phyloP scores from a whole-genome alignment of 805 yeast species.

The Blastobotrys terrestris region DNA sequence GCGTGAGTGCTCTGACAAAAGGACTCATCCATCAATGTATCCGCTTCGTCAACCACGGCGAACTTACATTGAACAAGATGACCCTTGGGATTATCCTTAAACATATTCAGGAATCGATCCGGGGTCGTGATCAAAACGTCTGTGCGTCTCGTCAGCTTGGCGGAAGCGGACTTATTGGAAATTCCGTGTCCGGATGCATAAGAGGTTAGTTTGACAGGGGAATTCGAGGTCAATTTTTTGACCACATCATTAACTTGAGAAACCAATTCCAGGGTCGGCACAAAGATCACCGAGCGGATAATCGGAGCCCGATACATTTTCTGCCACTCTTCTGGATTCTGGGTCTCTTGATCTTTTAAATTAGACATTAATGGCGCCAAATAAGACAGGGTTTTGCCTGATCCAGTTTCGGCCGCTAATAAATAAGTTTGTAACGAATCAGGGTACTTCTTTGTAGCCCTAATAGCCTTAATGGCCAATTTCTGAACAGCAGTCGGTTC shows the following conservation, averaged over 20 bases:
- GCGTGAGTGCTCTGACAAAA: conserved; percentile 62
- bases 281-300: conserved; percentile 66
- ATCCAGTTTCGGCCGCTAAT: conserved; percentile 94
- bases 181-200: conserved; percentile 10
- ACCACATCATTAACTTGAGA: conserved; percentile 59
- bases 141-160: conserved; percentile 38
- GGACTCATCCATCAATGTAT: conserved; percentile 77
- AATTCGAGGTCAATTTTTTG: conserved; percentile 14
- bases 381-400: conserved; percentile 94
- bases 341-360: conserved; percentile 51
- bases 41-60: conserved; percentile 89
- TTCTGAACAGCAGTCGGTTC: conserved; percentile 78
- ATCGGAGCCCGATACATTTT: conserved; percentile 32
- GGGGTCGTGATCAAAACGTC: conserved; percentile 88
- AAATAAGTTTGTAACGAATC: conserved; percentile 53
- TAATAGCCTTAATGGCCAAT: conserved; percentile 58
- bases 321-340: conserved; percentile 34
- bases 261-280: conserved; percentile 87
- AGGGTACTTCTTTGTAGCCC: conserved; percentile 14
- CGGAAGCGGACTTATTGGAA: conserved; percentile 11
- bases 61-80: conserved; percentile 43
- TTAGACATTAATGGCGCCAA: conserved; percentile 68
- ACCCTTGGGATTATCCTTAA: conserved; percentile 23
- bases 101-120: conserved; percentile 48
- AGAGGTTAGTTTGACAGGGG: conserved; percentile 6